Percentiles rank a stretch among this genome's conserved stretches.
Conservation (phyloP, 768 basidiomycete genomes). For the Suillus hirtellus region DNA sequence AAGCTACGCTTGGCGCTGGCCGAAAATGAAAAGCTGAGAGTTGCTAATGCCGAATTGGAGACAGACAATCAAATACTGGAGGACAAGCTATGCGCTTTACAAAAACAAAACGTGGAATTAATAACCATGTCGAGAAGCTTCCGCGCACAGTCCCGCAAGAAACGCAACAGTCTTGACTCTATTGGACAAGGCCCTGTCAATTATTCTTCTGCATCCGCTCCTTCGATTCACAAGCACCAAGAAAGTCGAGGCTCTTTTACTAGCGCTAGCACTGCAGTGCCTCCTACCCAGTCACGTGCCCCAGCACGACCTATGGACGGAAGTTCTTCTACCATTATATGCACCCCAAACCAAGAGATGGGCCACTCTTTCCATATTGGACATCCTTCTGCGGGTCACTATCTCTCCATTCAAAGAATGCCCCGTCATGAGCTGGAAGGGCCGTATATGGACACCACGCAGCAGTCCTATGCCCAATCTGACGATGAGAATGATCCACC, state of each 20-base stretch:
- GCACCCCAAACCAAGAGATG: neutral
- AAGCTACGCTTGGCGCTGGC: neutral
- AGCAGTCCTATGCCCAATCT: neutral
- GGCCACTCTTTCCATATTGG: neutral
- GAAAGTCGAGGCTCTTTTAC: neutral
- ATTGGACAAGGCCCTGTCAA: neutral
- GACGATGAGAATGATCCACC: slow-evolving; percentile 1
- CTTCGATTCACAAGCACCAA: neutral
- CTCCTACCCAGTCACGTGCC: neutral
- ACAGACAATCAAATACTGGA: neutral
- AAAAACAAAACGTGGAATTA: neutral
- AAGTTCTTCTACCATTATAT: neutral
- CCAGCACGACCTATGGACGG: no score
- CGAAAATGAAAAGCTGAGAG: neutral
- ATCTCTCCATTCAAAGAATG: neutral
- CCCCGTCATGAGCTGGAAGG: neutral
- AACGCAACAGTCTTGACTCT: neutral
- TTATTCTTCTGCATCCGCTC: neutral
- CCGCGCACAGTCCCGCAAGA: neutral
- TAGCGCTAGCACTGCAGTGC: neutral
- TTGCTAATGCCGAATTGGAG: neutral
- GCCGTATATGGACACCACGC: neutral
- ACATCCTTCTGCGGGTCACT: neutral
- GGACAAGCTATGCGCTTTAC: neutral
- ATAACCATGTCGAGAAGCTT: neutral